phyloP scores from a whole-genome alignment of 2,329 filamentous ascomycete genomes.

The Hirsutella rhossiliensis region DNA sequence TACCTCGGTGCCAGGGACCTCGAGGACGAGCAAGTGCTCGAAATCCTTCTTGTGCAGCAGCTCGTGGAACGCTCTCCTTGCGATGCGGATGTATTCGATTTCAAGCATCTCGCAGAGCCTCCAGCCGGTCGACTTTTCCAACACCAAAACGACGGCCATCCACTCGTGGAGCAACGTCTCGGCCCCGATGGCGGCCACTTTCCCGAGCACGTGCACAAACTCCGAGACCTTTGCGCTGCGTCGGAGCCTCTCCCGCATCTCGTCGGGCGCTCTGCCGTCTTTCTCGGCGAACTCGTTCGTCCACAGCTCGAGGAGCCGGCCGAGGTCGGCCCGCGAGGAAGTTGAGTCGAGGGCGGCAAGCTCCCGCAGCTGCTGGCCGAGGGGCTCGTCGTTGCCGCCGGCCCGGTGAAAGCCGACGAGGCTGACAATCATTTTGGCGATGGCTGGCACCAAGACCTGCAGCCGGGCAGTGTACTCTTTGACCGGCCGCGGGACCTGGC shows the following conservation, averaged over 20 bases:
- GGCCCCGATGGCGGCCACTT: neutral
- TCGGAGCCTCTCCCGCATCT: too few relatives aligned
- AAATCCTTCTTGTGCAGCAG: slow-evolving; percentile 2
- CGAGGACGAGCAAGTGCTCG: slow-evolving; percentile 5
- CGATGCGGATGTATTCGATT: neutral
- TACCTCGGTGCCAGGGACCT: slow-evolving; percentile 4
- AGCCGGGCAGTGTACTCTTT: slow-evolving; percentile 9
- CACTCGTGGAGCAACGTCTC: neutral
- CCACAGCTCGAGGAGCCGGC: too few relatives aligned
- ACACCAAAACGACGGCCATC: neutral
- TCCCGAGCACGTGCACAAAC: too few relatives aligned
- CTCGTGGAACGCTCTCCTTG: neutral
- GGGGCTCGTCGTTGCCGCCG: neutral
- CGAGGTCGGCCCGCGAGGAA: neutral
- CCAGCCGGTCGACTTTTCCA: slow-evolving; percentile 1
- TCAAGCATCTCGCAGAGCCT: neutral
- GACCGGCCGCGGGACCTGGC: slow-evolving; percentile 10
- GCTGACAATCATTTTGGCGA: slow-evolving; percentile 7
- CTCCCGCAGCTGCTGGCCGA: slow-evolving; percentile 2
- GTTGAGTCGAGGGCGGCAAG: slow-evolving; percentile 4
- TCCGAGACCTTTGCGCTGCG: too few relatives aligned
- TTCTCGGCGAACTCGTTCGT: too few relatives aligned
- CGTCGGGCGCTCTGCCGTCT: too few relatives aligned
- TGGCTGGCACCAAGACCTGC: slow-evolving; percentile 1
- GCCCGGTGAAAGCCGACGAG: slow-evolving; percentile 6